Evolutionary conservation across 2,329 filamentous ascomycete genomes (phyloP).

Genomic region (Colletotrichum tropicale): DNA sequence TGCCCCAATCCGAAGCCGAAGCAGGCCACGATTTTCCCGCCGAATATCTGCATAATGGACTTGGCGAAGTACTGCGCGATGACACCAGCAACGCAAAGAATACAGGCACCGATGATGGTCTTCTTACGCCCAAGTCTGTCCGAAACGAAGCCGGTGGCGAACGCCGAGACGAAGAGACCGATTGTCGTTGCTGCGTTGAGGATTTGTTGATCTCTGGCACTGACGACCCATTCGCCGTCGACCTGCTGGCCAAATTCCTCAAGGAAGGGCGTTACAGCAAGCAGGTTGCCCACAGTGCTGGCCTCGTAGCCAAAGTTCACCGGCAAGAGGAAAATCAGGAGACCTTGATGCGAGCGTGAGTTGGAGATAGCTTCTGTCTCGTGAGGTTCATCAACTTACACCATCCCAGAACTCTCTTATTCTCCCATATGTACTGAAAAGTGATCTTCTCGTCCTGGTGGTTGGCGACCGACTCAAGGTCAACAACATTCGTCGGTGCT

Average conservation of each 20-base stretch:
- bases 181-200: slow-evolving; percentile 32
- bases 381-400: background rate
- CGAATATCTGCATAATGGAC: slow-evolving; percentile 27
- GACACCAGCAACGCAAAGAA: slow-evolving; percentile 25
- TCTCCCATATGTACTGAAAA: background rate
- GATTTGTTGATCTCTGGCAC: slow-evolving; percentile 31
- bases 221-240: slow-evolving; percentile 22
- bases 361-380: no score
- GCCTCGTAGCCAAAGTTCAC: slow-evolving; percentile 29
- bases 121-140: slow-evolving; percentile 29
- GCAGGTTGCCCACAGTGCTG: slow-evolving; percentile 31
- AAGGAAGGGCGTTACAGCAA: slow-evolving; percentile 30
- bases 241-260: slow-evolving; percentile 27
- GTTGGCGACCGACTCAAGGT: background rate
- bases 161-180: slow-evolving; percentile 32
- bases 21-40: slow-evolving; percentile 30
- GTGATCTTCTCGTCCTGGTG: background rate
- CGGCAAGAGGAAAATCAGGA: slow-evolving; percentile 9
- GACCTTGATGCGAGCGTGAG: background rate
- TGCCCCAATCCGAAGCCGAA: slow-evolving; percentile 34
- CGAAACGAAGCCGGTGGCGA: slow-evolving; percentile 28
- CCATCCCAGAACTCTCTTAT: slow-evolving; percentile 4
- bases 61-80: slow-evolving; percentile 27
- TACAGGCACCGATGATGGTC: slow-evolving; percentile 23
- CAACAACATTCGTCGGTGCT: background rate